Evolutionary conservation across 768 basidiomycete species (phyloP).

Genomic region (Cystofilobasidium ferigula): DNA sequence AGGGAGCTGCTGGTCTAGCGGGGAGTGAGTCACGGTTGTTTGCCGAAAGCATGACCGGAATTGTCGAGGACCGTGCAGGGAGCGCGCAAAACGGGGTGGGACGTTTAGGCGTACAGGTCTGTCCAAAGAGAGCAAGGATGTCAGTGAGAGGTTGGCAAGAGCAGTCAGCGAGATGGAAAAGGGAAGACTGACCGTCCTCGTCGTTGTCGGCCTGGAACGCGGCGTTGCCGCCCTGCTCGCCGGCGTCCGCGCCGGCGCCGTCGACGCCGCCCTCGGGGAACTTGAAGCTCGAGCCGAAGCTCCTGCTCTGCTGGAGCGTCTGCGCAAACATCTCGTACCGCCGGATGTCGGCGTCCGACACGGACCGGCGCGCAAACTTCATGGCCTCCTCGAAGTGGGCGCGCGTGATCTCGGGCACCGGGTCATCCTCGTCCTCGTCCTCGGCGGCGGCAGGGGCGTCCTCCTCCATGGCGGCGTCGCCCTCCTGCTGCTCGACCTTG

Average conservation of each 20-base stretch:
- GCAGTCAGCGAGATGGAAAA: no score
- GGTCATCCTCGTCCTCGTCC: conserved; percentile 60
- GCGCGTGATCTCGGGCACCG: conserved; percentile 51
- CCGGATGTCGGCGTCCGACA: conserved; percentile 25
- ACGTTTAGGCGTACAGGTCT: conserved; percentile 23
- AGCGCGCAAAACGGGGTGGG: not conserved
- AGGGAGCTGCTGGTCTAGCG: not conserved
- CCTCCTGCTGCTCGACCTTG: conserved; percentile 49
- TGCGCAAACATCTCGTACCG: conserved; percentile 96
- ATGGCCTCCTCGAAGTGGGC: conserved; percentile 99
- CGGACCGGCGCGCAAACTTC: conserved; percentile 86
- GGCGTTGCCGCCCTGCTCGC: conserved; percentile 34
- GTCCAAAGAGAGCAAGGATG: no score
- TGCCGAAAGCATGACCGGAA: no score
- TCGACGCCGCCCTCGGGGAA: conserved; percentile 71
- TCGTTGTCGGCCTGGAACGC: conserved; percentile 21
- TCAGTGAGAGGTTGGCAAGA: no score
- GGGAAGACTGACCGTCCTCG: no score
- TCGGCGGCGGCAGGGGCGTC: conserved; percentile 34
- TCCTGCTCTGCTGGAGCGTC: conserved; percentile 39
- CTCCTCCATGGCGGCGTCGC: conserved; percentile 45
- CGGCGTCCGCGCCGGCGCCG: conserved; percentile 28
- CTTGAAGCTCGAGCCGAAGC: conserved; percentile 85
- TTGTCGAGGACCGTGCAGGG: not conserved
- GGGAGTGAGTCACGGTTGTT: not conserved